Percentiles rank a stretch among this genome's conserved stretches.
Evolutionary conservation across 345 rosid species (phyloP).

Genomic region (Ceriops decandra): DNA sequence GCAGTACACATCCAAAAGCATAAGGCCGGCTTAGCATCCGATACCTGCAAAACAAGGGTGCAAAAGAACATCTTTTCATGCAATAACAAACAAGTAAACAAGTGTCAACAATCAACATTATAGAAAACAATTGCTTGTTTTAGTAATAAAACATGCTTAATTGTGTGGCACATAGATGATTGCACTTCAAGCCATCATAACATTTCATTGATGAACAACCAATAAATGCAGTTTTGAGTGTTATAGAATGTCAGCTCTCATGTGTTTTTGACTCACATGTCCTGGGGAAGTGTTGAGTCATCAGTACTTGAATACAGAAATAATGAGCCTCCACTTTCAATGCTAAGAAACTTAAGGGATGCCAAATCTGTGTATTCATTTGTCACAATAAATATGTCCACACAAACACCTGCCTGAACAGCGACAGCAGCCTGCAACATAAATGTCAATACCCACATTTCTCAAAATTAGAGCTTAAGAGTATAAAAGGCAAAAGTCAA

Average conservation of each 20-base stretch:
- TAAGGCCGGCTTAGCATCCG: conserved; percentile 91
- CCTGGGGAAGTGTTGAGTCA: conserved; percentile 99
- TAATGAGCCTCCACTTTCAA: conserved; percentile 96
- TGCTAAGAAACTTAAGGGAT: conserved; percentile 90
- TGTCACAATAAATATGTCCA: conserved; percentile 91
- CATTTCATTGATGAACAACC: neutral
- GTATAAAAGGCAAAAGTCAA: conserved; percentile 11
- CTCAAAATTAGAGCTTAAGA: conserved; percentile 10
- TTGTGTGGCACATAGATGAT: neutral
- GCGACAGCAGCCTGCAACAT: conserved; percentile 85
- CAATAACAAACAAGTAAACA: neutral
- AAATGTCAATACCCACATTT: conserved; percentile 36
- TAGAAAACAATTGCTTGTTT: neutral
- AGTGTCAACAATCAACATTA: neutral
- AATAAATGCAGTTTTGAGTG: neutral
- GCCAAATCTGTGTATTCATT: conserved; percentile 98
- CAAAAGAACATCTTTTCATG: neutral
- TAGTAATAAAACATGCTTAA: neutral
- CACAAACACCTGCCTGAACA: conserved; percentile 97
- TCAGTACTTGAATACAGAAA: conserved; percentile 84
- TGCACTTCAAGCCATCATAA: neutral
- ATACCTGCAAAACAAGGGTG: conserved; percentile 47
- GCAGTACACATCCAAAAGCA: conserved; percentile 89
- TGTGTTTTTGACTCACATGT: conserved; percentile 63
- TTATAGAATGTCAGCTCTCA: neutral